Percentiles rank a stretch among this genome's conserved stretches.
phyloP scores from a whole-genome alignment of 805 yeast genomes.

The Priceomyces haplophilus region DNA sequence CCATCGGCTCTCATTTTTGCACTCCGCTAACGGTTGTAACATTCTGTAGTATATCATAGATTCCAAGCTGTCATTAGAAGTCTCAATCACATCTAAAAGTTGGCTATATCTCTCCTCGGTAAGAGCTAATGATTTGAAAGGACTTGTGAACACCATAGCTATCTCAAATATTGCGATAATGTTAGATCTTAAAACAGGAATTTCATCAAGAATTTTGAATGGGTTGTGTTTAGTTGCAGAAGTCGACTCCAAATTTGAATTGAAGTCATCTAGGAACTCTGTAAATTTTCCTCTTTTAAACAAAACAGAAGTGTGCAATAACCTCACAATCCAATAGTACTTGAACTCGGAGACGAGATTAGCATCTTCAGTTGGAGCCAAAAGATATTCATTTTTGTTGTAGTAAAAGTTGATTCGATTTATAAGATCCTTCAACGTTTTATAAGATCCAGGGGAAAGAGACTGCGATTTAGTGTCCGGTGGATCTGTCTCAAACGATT shows the following conservation, averaged over 20 bases:
- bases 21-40: constrained; percentile 20
- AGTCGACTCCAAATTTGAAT: constrained; percentile 9
- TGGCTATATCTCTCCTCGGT: constrained; percentile 15
- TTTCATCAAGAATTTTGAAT: neutral
- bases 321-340: constrained; percentile 20
- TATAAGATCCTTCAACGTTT: constrained; percentile 15
- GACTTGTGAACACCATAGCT: constrained; percentile 24
- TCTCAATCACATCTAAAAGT: constrained; percentile 18
- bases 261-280: constrained; percentile 25
- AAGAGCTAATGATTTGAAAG: constrained; percentile 27
- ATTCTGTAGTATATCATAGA: constrained; percentile 14
- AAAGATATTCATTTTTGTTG: constrained; percentile 16
- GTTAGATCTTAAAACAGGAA: constrained; percentile 14
- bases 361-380: neutral
- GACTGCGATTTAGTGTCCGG: neutral
- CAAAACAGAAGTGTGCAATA: constrained; percentile 20
- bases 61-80: constrained; percentile 14
- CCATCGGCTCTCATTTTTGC: constrained; percentile 11
- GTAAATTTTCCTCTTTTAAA: constrained; percentile 25
- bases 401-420: constrained; percentile 23
- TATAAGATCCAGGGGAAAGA: constrained; percentile 9
- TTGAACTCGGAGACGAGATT: constrained; percentile 16
- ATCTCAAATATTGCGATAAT: constrained; percentile 23
- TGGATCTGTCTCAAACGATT: neutral
- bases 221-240: constrained; percentile 1